Base-by-base conservation (phyloP, 129 eudicot genomes). In the Flaveria trinervia region DNA sequence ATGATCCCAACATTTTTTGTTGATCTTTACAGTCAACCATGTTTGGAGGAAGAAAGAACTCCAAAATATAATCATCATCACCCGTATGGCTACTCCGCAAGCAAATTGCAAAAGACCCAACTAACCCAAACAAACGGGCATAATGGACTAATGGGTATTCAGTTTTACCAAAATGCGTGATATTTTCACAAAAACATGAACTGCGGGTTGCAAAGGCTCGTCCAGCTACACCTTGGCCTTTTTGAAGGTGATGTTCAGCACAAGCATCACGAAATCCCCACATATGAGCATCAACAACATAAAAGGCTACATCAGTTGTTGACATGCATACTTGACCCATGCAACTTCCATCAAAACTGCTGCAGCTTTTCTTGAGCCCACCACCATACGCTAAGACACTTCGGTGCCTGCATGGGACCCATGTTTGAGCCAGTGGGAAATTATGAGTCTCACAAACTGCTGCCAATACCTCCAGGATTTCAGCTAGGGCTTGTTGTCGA, bases 181-280 rank as follows among this genome's bases (percentile, higher is more conserved):
- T 85, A 73, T 94, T 91, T 69, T 79, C 84, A 68, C 98, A 94
- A 83, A 89, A 94, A 56, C 92, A 85, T n/a, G 91, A 79, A 54
- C 87, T 84, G 4, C 73, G 92, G 12, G 89, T 87, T 1, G 86
- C 79, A 74, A 89, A 91, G 7, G 98, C 92, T 76, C 86, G 81
- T 51, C 97, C 98, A 52, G 97, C 92, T 75, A 91, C 98, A 39
- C 98, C 98, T 81, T 94, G 98, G 69, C 98, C 98, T 79, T 88
- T 91, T 71, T 83, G 96, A 65, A 94, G 51, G 82, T 94, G 98
- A 85, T 94, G 97, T 79, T 91, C 97, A 17, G 92, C 87, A 78
- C 98, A 91, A 45, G 97, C 98, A 7, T 87, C 96, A 15, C 92
- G 96, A 64, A 94, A 94, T 55, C 97, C 93, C 97, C 98, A 91